These are phyloP conservation scores for Obelidium mucronatum DNA, from an alignment of 192 early-diverging fungal genomes.

Conservation along the genomic window DNA sequence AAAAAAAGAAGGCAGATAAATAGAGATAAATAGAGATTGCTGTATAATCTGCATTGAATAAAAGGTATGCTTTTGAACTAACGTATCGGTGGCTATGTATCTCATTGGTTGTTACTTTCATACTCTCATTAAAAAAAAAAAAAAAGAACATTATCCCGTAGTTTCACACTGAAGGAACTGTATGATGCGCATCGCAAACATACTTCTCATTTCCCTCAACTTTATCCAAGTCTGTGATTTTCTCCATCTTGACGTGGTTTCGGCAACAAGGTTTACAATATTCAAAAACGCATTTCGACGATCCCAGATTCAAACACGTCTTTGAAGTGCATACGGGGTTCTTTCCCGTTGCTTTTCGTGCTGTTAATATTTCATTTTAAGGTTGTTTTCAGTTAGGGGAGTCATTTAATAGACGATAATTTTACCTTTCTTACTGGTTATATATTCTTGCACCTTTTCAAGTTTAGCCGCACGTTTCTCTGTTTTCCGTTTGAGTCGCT, in stretches of 20 bases:
- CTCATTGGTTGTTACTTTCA: too few species aligned
- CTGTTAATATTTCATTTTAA: too few species aligned
- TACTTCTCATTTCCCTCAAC: neutral
- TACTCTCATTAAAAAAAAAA: too few species aligned
- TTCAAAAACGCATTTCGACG: slow-evolving; percentile 40
- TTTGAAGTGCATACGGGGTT: slow-evolving; percentile 24
- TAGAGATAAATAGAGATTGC: too few species aligned
- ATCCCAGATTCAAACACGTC: slow-evolving; percentile 45
- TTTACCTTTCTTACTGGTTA: slow-evolving; percentile 13
- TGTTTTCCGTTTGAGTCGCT: slow-evolving; percentile 14
- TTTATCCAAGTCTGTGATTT: neutral
- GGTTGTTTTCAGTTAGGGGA: too few species aligned
- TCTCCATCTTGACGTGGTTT: neutral
- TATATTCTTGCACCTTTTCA: neutral
- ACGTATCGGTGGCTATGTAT: too few species aligned
- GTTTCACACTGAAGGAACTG: neutral
- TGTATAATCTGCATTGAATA: too few species aligned
- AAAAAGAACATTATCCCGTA: too few species aligned
- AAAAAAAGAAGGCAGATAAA: too few species aligned
- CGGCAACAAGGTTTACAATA: slow-evolving; percentile 53
- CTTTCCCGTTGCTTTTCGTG: slow-evolving; percentile 26
- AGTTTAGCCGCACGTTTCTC: neutral
- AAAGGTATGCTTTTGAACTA: too few species aligned
- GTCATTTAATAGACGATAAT: too few species aligned
- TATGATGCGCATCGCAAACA: slow-evolving; percentile 1